A percentile compares a stretch with the other conserved stretches of the same genome.
phyloP scores from a whole-genome alignment of 2,329 filamentous ascomycete species.

The Coniochaeta hoffmannii region DNA sequence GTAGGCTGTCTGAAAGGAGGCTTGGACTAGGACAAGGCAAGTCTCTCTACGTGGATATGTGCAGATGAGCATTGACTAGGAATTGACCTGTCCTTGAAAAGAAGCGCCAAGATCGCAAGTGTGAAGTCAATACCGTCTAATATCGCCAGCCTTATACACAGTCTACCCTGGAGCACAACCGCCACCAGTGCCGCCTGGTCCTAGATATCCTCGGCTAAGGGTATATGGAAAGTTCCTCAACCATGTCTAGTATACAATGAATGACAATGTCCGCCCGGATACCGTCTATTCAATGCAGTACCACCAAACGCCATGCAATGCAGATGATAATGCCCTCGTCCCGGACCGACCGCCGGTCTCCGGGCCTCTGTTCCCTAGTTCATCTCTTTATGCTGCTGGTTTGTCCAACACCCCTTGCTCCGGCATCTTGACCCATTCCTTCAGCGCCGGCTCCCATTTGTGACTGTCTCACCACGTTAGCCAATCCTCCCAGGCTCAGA shows the following conservation, averaged over 20 bases:
- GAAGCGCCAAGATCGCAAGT: no score
- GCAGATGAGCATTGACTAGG: no score
- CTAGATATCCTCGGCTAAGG: no score
- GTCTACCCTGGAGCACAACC: no score
- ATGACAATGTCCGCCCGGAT: background rate
- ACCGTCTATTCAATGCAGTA: background rate
- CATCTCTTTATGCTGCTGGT: background rate
- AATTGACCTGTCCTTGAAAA: no score
- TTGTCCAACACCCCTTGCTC: background rate
- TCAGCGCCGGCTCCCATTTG: conserved; percentile 47
- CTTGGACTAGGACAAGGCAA: background rate
- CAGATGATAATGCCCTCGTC: background rate
- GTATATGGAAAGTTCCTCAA: background rate
- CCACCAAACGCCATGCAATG: conserved; percentile 1
- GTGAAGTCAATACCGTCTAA: no score
- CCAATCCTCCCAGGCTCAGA: background rate
- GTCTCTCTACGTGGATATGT: background rate
- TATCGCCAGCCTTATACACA: no score
- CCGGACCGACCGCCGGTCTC: background rate
- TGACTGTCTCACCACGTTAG: conserved; percentile 37
- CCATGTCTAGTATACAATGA: background rate
- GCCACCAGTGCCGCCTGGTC: no score
- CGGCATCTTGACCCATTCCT: conserved; percentile 48
- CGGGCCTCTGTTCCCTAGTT: background rate
- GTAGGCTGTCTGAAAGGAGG: no score